Evolutionary conservation across 164 flowering plant genomes (phyloP), one percentile per base, ranked within the genome.

Genomic region (Malania oleifera): DNA sequence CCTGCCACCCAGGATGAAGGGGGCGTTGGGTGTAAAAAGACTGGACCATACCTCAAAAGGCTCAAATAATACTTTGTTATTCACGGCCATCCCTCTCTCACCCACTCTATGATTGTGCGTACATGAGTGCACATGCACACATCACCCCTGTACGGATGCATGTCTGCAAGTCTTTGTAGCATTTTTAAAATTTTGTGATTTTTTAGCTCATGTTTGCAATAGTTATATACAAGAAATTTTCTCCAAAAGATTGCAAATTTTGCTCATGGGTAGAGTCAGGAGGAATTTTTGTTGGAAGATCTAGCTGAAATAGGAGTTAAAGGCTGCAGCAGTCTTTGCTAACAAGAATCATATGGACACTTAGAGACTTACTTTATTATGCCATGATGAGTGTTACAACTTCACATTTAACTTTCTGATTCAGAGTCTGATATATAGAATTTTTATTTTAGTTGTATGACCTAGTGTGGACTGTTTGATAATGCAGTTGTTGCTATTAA

Each of bases 401-500:
- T 46, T 29, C 6, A 4, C 9, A 4, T 31, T 31, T 4, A 31
- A 31, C 6, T 9, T 31, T 31, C 35, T 31, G 35, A 31, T 31
- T 31, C 9, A 9, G 35, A 31, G 6, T 31, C 6, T 31, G 35
- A 31, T 31, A 31, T 9, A 9, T 9, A 31, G 35, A 31, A 31
- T 31, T 31, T 31, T 31, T 9, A 31, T 31, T 31, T 4, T 9
- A 31, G 35, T 31, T 31, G 35, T 12, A 17, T 8, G n/a, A 35
- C 24, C 24, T 52, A 45, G 57, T 45, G 22, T 25, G 7, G 43
- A 5, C 23, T 68, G 11, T 66, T 71, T 70, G 48, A 25, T 47
- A 31, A 67, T 80, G 87, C 90, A 89, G 98, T 71, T 92, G 57
- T 58, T 67, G 70, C 78, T 92, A 47, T 70, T 93, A 65, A 84